A percentile compares a stretch with the other conserved stretches of the same genome.
Conservation (phyloP, 805 yeast genomes). For the Yamadazyma ubonensis region DNA sequence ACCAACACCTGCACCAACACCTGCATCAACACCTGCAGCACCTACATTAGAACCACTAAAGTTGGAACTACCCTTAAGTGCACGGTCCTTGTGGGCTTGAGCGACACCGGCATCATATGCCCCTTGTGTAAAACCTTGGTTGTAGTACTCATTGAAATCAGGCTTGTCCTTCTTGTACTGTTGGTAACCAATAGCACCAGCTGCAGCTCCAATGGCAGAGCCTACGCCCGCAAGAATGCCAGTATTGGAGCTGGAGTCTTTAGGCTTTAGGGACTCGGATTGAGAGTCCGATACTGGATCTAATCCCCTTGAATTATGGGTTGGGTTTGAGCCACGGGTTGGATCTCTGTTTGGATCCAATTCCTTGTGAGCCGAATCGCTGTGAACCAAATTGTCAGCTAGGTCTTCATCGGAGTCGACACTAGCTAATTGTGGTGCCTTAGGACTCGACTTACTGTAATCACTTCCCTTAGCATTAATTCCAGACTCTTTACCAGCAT, state of each 20-base stretch:
- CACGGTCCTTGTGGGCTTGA: conserved; percentile 2
- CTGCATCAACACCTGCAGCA: conserved; percentile 7
- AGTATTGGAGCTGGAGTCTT: conserved; percentile 1
- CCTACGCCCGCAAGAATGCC: conserved; percentile 14
- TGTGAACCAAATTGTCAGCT: too few species aligned
- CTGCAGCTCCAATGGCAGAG: conserved; percentile 12
- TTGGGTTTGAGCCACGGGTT: too few species aligned
- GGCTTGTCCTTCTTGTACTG: conserved; percentile 2
- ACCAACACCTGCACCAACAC: conserved; percentile 9
- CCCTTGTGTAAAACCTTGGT: too few species aligned
- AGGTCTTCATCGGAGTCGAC: not conserved
- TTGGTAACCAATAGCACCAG: conserved; percentile 11
- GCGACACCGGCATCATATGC: too few species aligned
- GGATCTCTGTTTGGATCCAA: too few species aligned
- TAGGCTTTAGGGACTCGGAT: not conserved
- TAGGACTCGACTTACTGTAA: too few species aligned
- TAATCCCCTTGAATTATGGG: too few species aligned
- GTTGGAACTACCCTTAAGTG: not conserved
- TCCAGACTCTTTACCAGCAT: conserved; percentile 17
- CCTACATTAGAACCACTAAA: conserved; percentile 2
- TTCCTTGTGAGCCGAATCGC: too few species aligned
- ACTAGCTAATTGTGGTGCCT: not conserved
- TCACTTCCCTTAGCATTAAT: too few species aligned
- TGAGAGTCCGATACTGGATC: not conserved
- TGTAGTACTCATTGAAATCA: too few species aligned